These are phyloP conservation scores for Schizochytrium sp. DNA, from an alignment of 108 stramenopile genomes.

Conservation along the genomic window DNA sequence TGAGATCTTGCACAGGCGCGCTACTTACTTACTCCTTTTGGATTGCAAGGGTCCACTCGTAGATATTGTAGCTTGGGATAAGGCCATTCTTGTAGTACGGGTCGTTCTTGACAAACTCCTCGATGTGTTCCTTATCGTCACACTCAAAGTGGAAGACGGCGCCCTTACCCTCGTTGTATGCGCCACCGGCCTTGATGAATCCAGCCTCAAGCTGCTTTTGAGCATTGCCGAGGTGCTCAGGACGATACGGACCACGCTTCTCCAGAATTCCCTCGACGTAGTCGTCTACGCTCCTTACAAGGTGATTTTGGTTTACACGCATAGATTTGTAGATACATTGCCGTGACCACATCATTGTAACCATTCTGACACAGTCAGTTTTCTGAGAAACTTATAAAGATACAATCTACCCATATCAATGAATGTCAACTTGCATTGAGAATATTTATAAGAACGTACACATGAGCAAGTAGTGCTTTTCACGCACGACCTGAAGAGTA, in stretches of 20 bases:
- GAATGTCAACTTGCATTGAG: background rate
- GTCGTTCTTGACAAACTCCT: background rate
- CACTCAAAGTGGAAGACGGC: conserved; percentile 20
- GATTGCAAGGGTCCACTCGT: conserved; percentile 7
- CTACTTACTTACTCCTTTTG: conserved; percentile 13
- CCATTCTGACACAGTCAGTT: background rate
- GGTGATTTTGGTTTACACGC: background rate
- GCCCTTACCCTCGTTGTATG: conserved; percentile 25
- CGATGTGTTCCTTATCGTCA: background rate
- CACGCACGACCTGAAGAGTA: background rate
- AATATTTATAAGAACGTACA: conserved; percentile 19
- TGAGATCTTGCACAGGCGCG: background rate
- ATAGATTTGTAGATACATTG: background rate
- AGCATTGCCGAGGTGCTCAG: conserved; percentile 7
- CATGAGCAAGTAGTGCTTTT: conserved; percentile 58
- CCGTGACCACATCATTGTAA: background rate
- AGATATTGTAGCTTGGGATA: background rate
- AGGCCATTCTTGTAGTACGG: conserved; percentile 40
- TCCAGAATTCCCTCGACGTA: conserved; percentile 57
- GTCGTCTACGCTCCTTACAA: background rate
- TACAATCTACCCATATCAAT: background rate
- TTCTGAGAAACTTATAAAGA: background rate
- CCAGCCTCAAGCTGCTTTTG: conserved; percentile 1
- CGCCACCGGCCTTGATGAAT: background rate
- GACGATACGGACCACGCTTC: conserved; percentile 52